Conservation (phyloP, 805 yeast species). For the Starmerella riodocensis region DNA sequence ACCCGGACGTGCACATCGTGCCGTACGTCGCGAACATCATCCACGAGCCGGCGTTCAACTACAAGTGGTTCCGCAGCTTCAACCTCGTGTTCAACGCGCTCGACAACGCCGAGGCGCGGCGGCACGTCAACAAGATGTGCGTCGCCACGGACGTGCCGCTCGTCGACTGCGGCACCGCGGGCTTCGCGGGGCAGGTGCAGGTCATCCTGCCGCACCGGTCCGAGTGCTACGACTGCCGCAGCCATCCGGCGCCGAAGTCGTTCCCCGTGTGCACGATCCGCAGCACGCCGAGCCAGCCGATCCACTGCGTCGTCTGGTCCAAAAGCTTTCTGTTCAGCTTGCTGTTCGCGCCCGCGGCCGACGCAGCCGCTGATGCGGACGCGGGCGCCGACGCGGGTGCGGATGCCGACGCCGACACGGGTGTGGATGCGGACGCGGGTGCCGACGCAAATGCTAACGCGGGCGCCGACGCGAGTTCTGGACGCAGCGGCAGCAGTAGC, state of each 20-base stretch:
- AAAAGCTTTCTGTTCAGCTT: slow-evolving; percentile 77
- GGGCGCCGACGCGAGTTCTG: too few relatives aligned
- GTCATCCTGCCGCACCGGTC: slow-evolving; percentile 64
- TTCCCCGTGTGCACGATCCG: slow-evolving; percentile 95
- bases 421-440: too few relatives aligned
- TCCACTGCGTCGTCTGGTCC: slow-evolving; percentile 97
- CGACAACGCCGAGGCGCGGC: slow-evolving; percentile 84
- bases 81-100: slow-evolving; percentile 77
- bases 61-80: slow-evolving; percentile 67
- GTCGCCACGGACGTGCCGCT: slow-evolving; percentile 60
- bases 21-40: slow-evolving; percentile 83
- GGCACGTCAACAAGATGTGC: slow-evolving; percentile 76
- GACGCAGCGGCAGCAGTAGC: too few relatives aligned
- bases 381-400: slow-evolving; percentile 39
- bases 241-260: slow-evolving; percentile 75
- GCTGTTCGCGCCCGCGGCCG: slow-evolving; percentile 39
- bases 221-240: slow-evolving; percentile 88
- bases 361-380: slow-evolving; percentile 38
- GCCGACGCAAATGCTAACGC: too few relatives aligned
- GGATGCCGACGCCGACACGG: slow-evolving; percentile 50
- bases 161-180: slow-evolving; percentile 92
- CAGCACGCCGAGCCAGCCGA: slow-evolving; percentile 91
- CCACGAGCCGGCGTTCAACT: slow-evolving; percentile 55
- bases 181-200: slow-evolving; percentile 85
- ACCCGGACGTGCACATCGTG: slow-evolving; percentile 48